phyloP scores from a whole-genome alignment of 495 filamentous ascomycete genomes.

The Saxophila tyrrhenica region DNA sequence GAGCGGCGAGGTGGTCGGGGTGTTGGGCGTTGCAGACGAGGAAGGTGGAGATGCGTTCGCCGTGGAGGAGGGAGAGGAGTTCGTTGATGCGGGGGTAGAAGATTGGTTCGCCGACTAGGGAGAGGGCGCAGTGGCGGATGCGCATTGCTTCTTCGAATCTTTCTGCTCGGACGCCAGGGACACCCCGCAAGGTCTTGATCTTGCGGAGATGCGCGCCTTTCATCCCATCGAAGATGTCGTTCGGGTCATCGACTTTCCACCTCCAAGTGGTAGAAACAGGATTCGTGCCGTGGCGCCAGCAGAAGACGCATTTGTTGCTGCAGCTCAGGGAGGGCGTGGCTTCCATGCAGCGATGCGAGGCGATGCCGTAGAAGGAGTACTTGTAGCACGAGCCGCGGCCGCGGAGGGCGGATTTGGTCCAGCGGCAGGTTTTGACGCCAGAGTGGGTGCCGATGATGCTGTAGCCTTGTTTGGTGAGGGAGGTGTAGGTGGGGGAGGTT shows the following conservation, averaged over 20 bases:
- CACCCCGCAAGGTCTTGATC: conserved; percentile 90
- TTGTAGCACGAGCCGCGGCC: conserved; percentile 96
- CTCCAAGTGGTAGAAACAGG: conserved; percentile 93
- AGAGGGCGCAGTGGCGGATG: conserved; percentile 83
- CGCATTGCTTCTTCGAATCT: conserved; percentile 86
- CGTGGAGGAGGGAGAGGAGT: conserved; percentile 70
- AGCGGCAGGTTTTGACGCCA: conserved; percentile 94
- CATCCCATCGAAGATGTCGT: conserved; percentile 77
- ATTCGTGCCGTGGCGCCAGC: conserved; percentile 96
- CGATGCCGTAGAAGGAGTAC: conserved; percentile 90
- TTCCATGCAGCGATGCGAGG: conserved; percentile 95
- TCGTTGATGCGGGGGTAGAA: conserved; percentile 97
- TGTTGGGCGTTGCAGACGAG: conserved; percentile 98
- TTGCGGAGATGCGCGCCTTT: conserved; percentile 90
- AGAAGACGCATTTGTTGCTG: conserved; percentile 97
- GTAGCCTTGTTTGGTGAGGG: conserved; percentile 93
- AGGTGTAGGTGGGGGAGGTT: conserved; percentile 70
- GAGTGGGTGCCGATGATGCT: conserved; percentile 78
- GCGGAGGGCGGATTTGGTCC: conserved; percentile 96
- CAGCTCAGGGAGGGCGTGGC: conserved; percentile 89
- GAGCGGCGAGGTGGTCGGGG: conserved; percentile 71
- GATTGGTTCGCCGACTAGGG: conserved; percentile 87
- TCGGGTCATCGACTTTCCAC: conserved; percentile 84
- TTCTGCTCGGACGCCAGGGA: conserved; percentile 84
- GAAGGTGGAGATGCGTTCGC: conserved; percentile 81